These are phyloP conservation scores for Colletotrichum euphorbiae DNA, from an alignment of 2,329 filamentous ascomycete genomes.

Conservation along the genomic window DNA sequence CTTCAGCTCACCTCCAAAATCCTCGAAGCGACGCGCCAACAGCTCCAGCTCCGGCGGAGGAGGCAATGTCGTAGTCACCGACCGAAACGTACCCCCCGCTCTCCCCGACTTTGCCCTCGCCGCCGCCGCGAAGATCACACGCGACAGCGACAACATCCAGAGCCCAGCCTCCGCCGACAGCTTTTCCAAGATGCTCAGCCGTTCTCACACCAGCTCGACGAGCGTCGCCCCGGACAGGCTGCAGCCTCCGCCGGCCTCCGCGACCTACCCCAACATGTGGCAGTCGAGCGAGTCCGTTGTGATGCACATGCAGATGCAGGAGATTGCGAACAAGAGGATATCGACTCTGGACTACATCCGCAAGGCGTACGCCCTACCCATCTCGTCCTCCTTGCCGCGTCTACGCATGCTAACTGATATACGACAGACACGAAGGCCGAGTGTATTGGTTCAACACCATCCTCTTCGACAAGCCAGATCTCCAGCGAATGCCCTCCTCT, in stretches of 20 bases:
- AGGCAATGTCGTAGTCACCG: conserved; percentile 55
- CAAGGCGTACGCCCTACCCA: conserved; percentile 76
- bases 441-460: conserved; percentile 99
- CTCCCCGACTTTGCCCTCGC: conserved; percentile 65
- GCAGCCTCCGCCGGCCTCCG: conserved; percentile 45
- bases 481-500: conserved; percentile 86
- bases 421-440: conserved; percentile 84
- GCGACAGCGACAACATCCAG: conserved; percentile 46
- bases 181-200: conserved; percentile 58
- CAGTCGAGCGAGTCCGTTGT: conserved; percentile 60
- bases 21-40: conserved; percentile 53
- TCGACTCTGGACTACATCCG: conserved; percentile 92
- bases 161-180: conserved; percentile 49
- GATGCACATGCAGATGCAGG: conserved; percentile 77
- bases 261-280: conserved; percentile 41
- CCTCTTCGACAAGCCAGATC: conserved; percentile 85
- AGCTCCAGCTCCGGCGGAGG: conserved; percentile 56
- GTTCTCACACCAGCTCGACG: conserved; percentile 53
- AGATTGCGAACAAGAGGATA: conserved; percentile 91
- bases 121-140: conserved; percentile 58
- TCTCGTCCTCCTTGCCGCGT: not conserved
- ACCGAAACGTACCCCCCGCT: conserved; percentile 62
- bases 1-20: conserved; percentile 54
- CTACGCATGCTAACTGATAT: conserved; percentile 15
- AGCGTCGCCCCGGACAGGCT: conserved; percentile 43